A percentile compares a stretch with the other conserved stretches of the same genome.
Evolutionary conservation across 495 filamentous ascomycete species (phyloP).

Genomic region (Pyrenopolyporus hunteri): DNA sequence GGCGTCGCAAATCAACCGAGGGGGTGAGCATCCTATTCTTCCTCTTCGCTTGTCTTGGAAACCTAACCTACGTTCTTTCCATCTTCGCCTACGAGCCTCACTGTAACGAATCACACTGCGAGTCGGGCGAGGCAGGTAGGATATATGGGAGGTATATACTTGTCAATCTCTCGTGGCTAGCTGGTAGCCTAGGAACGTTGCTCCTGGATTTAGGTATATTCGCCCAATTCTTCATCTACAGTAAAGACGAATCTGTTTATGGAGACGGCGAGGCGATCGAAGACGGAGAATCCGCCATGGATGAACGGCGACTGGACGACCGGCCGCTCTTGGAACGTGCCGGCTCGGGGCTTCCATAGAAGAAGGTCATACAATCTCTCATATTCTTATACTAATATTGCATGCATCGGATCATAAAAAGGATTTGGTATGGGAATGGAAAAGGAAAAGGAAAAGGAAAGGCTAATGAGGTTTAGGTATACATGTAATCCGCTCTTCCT

Average conservation of each 20-base stretch:
- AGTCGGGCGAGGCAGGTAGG: slow-evolving; percentile 57
- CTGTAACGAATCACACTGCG: slow-evolving; percentile 56
- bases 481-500: neutral
- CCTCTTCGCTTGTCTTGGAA: slow-evolving; percentile 93
- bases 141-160: slow-evolving; percentile 81
- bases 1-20: slow-evolving; percentile 84
- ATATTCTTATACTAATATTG: slow-evolving; percentile 14
- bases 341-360: slow-evolving; percentile 34
- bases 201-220: slow-evolving; percentile 85
- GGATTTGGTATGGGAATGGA: neutral
- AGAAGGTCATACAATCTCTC: too few species aligned
- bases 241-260: slow-evolving; percentile 37
- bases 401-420: slow-evolving; percentile 18
- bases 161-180: slow-evolving; percentile 87
- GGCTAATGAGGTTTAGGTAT: slow-evolving; percentile 7
- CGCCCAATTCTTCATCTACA: slow-evolving; percentile 89
- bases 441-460: slow-evolving; percentile 15
- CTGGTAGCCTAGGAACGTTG: slow-evolving; percentile 87
- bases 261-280: slow-evolving; percentile 35
- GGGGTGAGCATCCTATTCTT: slow-evolving; percentile 94
- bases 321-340: slow-evolving; percentile 49
- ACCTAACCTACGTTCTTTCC: slow-evolving; percentile 88
- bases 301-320: slow-evolving; percentile 43
- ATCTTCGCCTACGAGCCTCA: slow-evolving; percentile 85
- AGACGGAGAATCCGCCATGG: slow-evolving; percentile 24